Evolutionary conservation across 805 yeast genomes (phyloP).

Genomic region (Starmerella stellata): DNA sequence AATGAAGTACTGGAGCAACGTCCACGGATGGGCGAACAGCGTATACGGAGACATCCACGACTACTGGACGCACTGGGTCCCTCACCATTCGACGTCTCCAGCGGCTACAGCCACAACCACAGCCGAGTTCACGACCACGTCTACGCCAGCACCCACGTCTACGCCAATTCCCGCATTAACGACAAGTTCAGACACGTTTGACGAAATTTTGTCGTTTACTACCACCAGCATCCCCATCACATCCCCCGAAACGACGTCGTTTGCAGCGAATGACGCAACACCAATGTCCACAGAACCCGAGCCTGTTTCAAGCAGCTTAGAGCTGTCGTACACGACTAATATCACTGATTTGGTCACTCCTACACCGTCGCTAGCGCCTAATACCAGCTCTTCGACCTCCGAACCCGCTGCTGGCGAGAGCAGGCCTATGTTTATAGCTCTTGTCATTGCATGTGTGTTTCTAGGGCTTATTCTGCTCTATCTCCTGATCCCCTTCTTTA

Average conservation of each 20-base stretch:
- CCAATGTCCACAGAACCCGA: background rate
- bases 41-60: background rate
- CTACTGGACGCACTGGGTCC: conserved; percentile 1
- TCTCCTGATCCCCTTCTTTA: conserved; percentile 3
- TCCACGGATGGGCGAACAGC: background rate
- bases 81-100: background rate
- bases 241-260: background rate
- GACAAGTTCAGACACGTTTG: too few species aligned
- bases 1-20: background rate
- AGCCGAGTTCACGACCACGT: background rate
- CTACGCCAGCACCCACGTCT: background rate
- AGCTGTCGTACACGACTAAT: background rate
- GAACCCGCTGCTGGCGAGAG: background rate
- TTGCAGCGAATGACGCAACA: background rate
- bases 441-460: background rate
- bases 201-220: too few species aligned
- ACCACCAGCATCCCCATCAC: background rate
- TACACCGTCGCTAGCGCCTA: background rate
- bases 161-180: too few species aligned
- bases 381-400: background rate
- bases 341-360: background rate
- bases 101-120: background rate
- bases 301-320: background rate
- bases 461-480: background rate
- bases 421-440: background rate